A percentile compares a stretch with the other conserved stretches of the same genome.
Conservation (phyloP, 345 rosid genomes). For the Eucalyptus erythrocorys region DNA sequence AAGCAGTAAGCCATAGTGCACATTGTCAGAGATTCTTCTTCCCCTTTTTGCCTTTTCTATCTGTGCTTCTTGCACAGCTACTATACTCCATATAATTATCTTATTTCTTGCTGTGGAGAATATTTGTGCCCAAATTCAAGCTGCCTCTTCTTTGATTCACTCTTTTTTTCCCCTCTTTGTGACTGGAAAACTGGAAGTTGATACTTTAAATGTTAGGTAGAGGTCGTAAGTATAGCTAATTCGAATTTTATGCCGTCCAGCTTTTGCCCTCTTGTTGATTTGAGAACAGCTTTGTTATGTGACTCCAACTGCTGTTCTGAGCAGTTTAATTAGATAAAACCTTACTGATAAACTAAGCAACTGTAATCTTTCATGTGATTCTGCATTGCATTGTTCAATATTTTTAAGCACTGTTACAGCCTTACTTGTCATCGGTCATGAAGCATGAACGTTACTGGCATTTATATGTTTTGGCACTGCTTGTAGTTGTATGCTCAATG, state of each 20-base stretch:
- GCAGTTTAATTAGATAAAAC: background rate
- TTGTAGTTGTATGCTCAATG: background rate
- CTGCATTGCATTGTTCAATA: background rate
- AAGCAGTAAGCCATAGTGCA: background rate
- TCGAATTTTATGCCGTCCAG: background rate
- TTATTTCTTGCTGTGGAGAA: background rate
- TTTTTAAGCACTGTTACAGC: background rate
- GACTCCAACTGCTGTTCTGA: background rate
- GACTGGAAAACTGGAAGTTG: background rate
- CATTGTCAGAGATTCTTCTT: background rate
- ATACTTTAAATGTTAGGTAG: background rate
- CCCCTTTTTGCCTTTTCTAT: background rate
- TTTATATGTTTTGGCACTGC: background rate
- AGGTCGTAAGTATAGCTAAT: background rate
- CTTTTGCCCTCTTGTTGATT: background rate
- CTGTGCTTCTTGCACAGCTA: background rate
- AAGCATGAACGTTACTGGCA: background rate
- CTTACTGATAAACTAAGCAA: background rate
- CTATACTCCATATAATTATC: background rate
- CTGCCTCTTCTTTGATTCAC: background rate
- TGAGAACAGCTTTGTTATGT: background rate
- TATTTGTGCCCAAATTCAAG: background rate
- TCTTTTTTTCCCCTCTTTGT: background rate
- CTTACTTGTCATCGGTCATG: background rate
- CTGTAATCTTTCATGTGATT: background rate